Evolutionary conservation across 192 early-diverging fungal genomes (phyloP).

Genomic region (Gamsiella multidivaricata): DNA sequence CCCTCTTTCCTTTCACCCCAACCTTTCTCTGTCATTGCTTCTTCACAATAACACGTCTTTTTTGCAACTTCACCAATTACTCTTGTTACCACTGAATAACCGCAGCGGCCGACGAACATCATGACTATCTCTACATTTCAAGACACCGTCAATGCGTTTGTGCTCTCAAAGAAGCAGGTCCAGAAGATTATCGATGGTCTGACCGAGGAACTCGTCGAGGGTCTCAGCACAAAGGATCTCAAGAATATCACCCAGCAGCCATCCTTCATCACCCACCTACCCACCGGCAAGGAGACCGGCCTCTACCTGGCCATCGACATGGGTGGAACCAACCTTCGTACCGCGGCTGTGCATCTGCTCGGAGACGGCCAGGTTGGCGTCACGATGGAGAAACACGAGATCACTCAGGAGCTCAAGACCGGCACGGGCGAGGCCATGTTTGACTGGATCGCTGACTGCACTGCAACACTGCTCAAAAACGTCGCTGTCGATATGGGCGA

Average conservation of each 20-base stretch:
- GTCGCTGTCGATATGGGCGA: constrained; percentile 60
- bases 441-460: constrained; percentile 84
- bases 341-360: constrained; percentile 83
- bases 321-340: constrained; percentile 95
- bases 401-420: constrained; percentile 82
- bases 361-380: constrained; percentile 73
- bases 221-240: constrained; percentile 58
- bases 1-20: no score
- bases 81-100: no score
- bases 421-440: constrained; percentile 77
- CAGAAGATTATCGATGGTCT: constrained; percentile 45
- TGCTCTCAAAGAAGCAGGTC: constrained; percentile 53
- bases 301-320: constrained; percentile 92
- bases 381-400: constrained; percentile 81
- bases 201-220: constrained; percentile 53
- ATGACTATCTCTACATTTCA: constrained; percentile 41
- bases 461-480: constrained; percentile 62
- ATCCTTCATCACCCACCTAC: constrained; percentile 86
- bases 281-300: constrained; percentile 88
- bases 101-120: no score
- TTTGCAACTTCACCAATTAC: no score
- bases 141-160: constrained; percentile 38
- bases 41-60: not conserved
- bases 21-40: no score
- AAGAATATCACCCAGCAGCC: constrained; percentile 86